Evolutionary conservation across 1,284 basidiomycete species (phyloP), one percentile per base, ranked within the genome.

Genomic region (Abortiporus biennis): DNA sequence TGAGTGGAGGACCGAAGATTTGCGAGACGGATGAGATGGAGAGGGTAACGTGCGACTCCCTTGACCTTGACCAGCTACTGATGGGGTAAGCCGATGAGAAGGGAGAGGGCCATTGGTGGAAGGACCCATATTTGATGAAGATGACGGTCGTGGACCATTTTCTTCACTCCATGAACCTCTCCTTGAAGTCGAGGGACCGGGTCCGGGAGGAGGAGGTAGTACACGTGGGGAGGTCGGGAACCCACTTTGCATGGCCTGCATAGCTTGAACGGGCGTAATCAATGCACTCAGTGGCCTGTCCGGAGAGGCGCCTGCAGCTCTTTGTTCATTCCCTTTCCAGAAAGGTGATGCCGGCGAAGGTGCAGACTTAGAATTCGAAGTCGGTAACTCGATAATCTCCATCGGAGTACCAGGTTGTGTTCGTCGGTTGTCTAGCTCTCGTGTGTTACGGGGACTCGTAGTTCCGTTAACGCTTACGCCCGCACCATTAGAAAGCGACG

Each of bases 361-460:
- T 4, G 37, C 22, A 13, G 47, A 47, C 36, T 52, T 57, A 36
- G 45, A 43, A 2, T 40, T 23, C 4, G 63, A 56, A 2, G 68
- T 65, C 2, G 68, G 59, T 2, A 75, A 58, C 32, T 68, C 74
- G 36, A 77, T 73, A 35, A 74, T 54, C 44, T 78, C 76, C 1
- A 70, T 68, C 3, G 69, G 68, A 4, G 57, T 48, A 30, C 62
- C 55, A 6, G 58, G 54, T 19, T 52, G 61, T 5, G 63, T 55
- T 17, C 63, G 60, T 5, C 55, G 56, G 16, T 44, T 40, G 6
- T 63, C 63, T 12, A 54, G 35, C 1, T 65, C 64, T 6, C 61
- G 57, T 13, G 44, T 32, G 2, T 47, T 40, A 29, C 42, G 53
- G 1, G 57, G 54, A 34, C 54, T 57, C 13, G 40, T 45, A 1